A percentile compares a stretch with the other conserved stretches of the same genome.
Conservation (phyloP, 495 filamentous ascomycete genomes). For the Massariosphaeria phaeospora region DNA sequence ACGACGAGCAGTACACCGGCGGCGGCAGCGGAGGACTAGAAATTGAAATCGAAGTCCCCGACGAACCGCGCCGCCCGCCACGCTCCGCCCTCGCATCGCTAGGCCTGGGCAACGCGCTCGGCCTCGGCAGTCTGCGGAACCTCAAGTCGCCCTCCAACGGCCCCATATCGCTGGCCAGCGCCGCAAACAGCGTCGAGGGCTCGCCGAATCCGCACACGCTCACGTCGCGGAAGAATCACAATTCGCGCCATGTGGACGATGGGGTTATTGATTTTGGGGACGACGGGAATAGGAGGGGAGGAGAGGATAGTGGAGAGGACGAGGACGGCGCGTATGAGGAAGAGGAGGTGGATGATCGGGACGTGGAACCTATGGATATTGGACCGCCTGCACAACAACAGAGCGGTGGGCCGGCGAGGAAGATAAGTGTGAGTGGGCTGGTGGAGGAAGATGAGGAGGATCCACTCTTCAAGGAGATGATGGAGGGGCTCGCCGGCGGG, state of each 20-base stretch:
- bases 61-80: conserved; percentile 3
- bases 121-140: conserved; percentile 14
- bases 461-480: conserved; percentile 29
- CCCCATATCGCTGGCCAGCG: conserved; percentile 29
- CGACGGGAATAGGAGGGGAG: not conserved
- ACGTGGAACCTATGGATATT: conserved; percentile 31
- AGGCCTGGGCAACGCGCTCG: conserved; percentile 18
- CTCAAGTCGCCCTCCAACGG: conserved; percentile 17
- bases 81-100: conserved; percentile 24
- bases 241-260: conserved; percentile 3
- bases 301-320: not conserved
- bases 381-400: conserved; percentile 21
- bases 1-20: conserved; percentile 40
- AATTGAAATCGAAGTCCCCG: conserved; percentile 28
- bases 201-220: conserved; percentile 9
- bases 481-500: conserved; percentile 26
- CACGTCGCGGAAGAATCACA: not conserved
- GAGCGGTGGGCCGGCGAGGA: not conserved
- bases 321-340: conserved; percentile 16
- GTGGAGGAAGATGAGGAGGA: conserved; percentile 28
- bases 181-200: conserved; percentile 28
- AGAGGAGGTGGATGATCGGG: conserved; percentile 22
- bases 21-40: not conserved
- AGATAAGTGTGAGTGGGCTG: conserved; percentile 7
- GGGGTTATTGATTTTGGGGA: conserved; percentile 31